Evolutionary conservation across 1,139 yeast species (phyloP).

Genomic region (Candida labiduridarum): DNA sequence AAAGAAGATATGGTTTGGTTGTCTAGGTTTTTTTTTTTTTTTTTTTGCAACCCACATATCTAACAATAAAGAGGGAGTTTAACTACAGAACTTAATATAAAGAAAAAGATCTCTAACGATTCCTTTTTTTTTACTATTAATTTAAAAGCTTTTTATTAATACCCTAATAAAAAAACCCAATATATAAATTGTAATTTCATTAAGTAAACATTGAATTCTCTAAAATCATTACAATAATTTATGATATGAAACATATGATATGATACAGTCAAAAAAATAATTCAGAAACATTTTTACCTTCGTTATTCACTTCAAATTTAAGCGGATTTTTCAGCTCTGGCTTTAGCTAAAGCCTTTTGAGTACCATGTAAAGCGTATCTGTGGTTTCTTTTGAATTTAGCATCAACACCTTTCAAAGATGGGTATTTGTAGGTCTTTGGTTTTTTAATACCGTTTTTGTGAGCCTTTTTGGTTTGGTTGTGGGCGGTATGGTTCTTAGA

Average conservation of each 20-base stretch:
- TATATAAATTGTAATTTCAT: constrained; percentile 12
- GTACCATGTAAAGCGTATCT: constrained; percentile 99
- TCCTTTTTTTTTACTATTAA: background rate
- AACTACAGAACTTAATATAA: no score
- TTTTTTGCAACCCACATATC: no score
- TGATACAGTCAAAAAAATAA: constrained; percentile 10
- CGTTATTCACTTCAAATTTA: constrained; percentile 15
- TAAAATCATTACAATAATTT: constrained; percentile 19
- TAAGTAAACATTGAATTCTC: background rate
- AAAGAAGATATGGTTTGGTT: background rate
- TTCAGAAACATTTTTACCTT: background rate
- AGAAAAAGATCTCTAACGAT: background rate
- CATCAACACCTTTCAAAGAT: constrained; percentile 97
- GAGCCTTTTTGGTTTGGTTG: constrained; percentile 99
- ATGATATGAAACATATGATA: constrained; percentile 3
- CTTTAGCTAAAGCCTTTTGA: constrained; percentile 88
- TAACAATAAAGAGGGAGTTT: no score
- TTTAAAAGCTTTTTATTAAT: constrained; percentile 15
- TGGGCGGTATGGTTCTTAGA: constrained; percentile 99
- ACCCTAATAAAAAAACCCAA: constrained; percentile 18
- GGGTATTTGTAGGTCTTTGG: constrained; percentile 98
- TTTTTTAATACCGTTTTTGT: constrained; percentile 99
- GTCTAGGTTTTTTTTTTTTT: background rate
- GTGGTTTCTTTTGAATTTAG: constrained; percentile 99
- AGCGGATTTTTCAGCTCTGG: constrained; percentile 51